Evolutionary conservation across 1,284 basidiomycete species (phyloP), one percentile per base, ranked within the genome.

Genomic region (Volvariella volvacea): DNA sequence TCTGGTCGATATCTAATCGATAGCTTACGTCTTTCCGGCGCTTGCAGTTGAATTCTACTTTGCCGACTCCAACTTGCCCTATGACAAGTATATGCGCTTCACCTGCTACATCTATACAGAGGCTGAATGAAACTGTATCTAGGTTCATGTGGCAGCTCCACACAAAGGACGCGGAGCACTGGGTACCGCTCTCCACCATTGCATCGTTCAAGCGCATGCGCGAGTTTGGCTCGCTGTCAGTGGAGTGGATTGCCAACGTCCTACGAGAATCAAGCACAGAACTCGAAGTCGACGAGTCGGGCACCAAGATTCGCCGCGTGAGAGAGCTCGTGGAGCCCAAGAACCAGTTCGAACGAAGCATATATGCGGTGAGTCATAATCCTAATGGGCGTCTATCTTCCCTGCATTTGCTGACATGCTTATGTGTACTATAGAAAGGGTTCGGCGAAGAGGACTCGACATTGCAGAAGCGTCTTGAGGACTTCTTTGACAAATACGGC

Each of bases 191-290:
- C 60, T 71, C 85, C 47, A 92, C 87, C 2, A 79, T 99, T 48
- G 77, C 88, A 2, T 93, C 91, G 8, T 99, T 98, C 82, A 97
- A 96, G 69, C 88, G 94, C 47, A 98, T 98, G 94, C 73, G 79
- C 40, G 85, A 88, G 22, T 89, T 78, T 59, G 60, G 66, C 38
- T 48, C 68, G 15, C 67, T 76, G 25, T 89, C 90, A 14, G 45
- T 71, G 20, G 69, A 76, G 19, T 87, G 85, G 72, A 68, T 95
- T 43, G 72, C 76, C 3, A 67, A 78, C 10, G 83, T 81, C 4
- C 69, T 95, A 17, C 72, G 75, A 45, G 62, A 67, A 39, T 20
- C 14, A 20, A 80, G 85, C 63, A 66, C 68, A 6, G 74, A 87
- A 50, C 74, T 97, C 38, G 88, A 91, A 56, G 75, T 95, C 4